Evolutionary conservation across 495 filamentous ascomycete species (phyloP), one percentile per base, ranked within the genome.

Genomic region (Penicillium odoratum): DNA sequence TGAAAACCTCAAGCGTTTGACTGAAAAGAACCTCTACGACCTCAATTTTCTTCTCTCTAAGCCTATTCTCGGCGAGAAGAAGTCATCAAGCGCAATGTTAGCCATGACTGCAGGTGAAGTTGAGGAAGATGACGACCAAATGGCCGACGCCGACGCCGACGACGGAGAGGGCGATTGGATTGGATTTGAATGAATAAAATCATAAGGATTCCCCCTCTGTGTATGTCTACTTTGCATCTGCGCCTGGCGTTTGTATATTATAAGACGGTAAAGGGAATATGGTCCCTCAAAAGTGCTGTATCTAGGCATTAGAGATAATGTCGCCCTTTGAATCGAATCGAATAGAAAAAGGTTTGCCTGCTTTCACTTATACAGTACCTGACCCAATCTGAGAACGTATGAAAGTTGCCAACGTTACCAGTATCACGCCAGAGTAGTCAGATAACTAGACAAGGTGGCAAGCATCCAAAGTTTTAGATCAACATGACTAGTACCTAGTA

Each of bases 21-120:
- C 89, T 2, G 92, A 97, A 66, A 88, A 91, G 69, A 98, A 98
- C 65, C 73, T 85, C 28, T 93, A 92, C 69, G 85, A 85, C 65
- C 82, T 97, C 33, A 90, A 94, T 58, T 98, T 93, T 70, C 77
- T 98, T 49, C 74, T 87, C 13, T 74, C 72, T 28, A 72, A 73
- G 64, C 72, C 76, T 36, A 70, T 74, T 6, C 69, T 80, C 36
- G 67, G 59, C 9, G 61, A 62, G 13, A 75, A 74, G 59, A 73
- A 73, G 28, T 58, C 63, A 5, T 65, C 61, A n/a, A 58, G 53
- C 28, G 59, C 62, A 42, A 50, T 72, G 29, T 61, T 66, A 42
- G 65, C 69, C 8, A 45, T 77, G 54, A 69, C 69, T 18, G 66
- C 56, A 33, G 65, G 45, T 47, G 65, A 69, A 7, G 59, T 46